phyloP scores from a whole-genome alignment of 306 rosid genomes.

The Styphnolobium japonicum region DNA sequence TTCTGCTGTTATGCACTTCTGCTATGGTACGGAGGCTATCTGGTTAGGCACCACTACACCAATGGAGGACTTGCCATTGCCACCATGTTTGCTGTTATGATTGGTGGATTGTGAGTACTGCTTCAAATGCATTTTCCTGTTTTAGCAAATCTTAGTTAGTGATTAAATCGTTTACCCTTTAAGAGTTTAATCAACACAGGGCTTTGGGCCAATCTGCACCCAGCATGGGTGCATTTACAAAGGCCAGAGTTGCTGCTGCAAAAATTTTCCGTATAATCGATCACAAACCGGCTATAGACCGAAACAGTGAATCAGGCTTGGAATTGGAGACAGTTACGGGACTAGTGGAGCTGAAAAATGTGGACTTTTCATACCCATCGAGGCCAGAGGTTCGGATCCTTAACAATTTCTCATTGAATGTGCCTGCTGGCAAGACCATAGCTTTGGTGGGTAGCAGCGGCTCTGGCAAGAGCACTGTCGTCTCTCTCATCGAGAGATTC shows the following conservation, averaged over 20 bases:
- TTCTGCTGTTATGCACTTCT: slow-evolving; percentile 97
- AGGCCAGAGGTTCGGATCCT: slow-evolving; percentile 84
- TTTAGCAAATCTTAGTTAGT: background rate
- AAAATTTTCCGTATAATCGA: slow-evolving; percentile 81
- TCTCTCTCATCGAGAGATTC: slow-evolving; percentile 93
- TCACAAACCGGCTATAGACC: slow-evolving; percentile 82
- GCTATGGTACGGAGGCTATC: slow-evolving; percentile 95
- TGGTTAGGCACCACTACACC: slow-evolving; percentile 84
- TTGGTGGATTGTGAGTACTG: slow-evolving; percentile 85
- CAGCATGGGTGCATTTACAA: slow-evolving; percentile 89
- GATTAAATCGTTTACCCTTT: background rate
- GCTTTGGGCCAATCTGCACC: slow-evolving; percentile 97
- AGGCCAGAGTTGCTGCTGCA: slow-evolving; percentile 94
- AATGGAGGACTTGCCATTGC: slow-evolving; percentile 98
- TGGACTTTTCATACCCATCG: slow-evolving; percentile 87
- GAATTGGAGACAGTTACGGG: slow-evolving; percentile 80
- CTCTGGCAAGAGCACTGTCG: slow-evolving; percentile 97
- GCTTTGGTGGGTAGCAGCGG: slow-evolving; percentile 99
- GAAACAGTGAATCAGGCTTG: slow-evolving; percentile 69
- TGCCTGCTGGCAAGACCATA: slow-evolving; percentile 95
- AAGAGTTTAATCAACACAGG: slow-evolving; percentile 33
- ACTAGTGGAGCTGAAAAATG: slow-evolving; percentile 76
- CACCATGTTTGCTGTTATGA: slow-evolving; percentile 97
- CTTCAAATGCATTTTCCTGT: background rate
- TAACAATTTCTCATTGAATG: slow-evolving; percentile 62